These are phyloP conservation scores for Naganishia kalamii DNA, from an alignment of 768 basidiomycete genomes.

Conservation along the genomic window DNA sequence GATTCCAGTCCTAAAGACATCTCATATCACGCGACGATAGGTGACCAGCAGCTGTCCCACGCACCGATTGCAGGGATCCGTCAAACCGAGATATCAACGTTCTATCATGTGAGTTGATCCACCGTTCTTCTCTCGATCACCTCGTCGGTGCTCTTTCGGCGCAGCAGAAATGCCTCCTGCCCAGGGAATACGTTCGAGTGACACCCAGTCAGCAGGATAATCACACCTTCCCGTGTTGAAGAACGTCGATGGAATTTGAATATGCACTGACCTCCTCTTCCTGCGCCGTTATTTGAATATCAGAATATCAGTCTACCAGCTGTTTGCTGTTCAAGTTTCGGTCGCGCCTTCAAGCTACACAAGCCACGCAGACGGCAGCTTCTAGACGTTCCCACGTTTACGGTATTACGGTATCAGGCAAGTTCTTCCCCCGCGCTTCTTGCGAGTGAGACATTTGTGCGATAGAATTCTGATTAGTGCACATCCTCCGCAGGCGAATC, in stretches of 20 bases:
- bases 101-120: too few species aligned
- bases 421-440: background rate
- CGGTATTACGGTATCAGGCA: background rate
- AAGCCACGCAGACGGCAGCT: background rate
- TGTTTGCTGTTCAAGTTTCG: too few species aligned
- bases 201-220: too few species aligned
- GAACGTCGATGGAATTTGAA: too few species aligned
- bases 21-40: too few species aligned
- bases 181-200: background rate
- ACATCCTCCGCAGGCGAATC: background rate
- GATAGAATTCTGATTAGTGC: conserved; percentile 4
- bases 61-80: too few species aligned
- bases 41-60: too few species aligned
- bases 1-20: too few species aligned
- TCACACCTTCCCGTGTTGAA: too few species aligned
- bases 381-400: background rate
- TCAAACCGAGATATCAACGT: too few species aligned
- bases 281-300: background rate
- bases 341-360: background rate
- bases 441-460: conserved; percentile 4
- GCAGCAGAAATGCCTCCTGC: background rate
- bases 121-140: too few species aligned
- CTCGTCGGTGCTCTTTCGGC: background rate
- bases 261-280: background rate
- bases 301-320: background rate